phyloP scores from a whole-genome alignment of 139 green algal species.

The Pedinophyceae sp. region DNA sequence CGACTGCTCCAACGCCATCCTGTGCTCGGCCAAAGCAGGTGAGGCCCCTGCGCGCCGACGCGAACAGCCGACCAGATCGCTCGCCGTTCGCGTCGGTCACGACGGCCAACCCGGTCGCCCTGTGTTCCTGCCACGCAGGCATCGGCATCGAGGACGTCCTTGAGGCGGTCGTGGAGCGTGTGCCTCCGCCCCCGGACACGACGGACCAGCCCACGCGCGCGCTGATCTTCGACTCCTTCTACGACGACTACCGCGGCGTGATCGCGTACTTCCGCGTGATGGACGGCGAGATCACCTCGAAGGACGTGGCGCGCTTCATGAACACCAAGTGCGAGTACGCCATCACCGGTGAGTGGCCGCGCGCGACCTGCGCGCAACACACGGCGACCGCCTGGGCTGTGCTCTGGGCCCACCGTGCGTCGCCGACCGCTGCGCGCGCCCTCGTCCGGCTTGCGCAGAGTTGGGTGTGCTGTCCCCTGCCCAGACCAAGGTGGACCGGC shows the following conservation, averaged over 20 bases:
- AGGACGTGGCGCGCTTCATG: conserved; percentile 77
- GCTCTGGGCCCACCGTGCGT: too few relatives aligned
- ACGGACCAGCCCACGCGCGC: conserved; percentile 47
- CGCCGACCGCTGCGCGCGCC: too few relatives aligned
- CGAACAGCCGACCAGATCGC: too few relatives aligned
- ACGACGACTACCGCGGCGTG: conserved; percentile 77
- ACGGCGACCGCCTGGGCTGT: too few relatives aligned
- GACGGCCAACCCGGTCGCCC: too few relatives aligned
- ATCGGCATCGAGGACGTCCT: conserved; percentile 84
- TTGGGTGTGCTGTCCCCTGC: conserved; percentile 75
- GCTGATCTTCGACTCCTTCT: conserved; percentile 97
- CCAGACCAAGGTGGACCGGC: conserved; percentile 57
- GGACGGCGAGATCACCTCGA: conserved; percentile 52
- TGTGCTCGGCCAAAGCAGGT: conserved; percentile 5
- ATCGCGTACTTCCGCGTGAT: conserved; percentile 72
- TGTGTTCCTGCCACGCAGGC: too few relatives aligned
- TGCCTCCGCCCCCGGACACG: conserved; percentile 62
- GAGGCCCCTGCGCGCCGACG: too few relatives aligned
- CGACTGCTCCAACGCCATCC: conserved; percentile 46
- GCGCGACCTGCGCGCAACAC: too few relatives aligned
- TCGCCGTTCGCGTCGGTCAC: too few relatives aligned
- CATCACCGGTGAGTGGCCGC: too few relatives aligned
- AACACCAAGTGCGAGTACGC: conserved; percentile 80
- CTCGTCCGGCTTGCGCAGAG: too few relatives aligned
- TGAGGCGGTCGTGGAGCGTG: conserved; percentile 63